These are phyloP conservation scores for Paxillus ammoniavirescens DNA, from an alignment of 768 basidiomycete genomes.

Conservation along the genomic window DNA sequence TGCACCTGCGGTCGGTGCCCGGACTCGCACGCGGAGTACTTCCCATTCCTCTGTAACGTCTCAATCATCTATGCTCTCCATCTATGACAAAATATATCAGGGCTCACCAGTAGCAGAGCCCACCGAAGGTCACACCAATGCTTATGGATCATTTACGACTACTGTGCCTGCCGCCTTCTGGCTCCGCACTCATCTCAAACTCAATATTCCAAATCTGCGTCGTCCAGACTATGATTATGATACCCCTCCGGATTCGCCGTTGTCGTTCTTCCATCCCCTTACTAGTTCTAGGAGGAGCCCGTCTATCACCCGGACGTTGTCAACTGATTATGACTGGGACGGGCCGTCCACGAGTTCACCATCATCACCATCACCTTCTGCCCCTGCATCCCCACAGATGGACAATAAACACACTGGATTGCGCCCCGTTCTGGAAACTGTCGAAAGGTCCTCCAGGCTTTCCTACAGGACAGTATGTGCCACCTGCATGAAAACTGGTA, in stretches of 20 bases:
- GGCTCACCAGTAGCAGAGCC: constrained; percentile 21
- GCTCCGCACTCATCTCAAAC: constrained; percentile 22
- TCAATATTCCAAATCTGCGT: constrained; percentile 16
- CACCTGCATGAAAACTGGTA: constrained; percentile 51
- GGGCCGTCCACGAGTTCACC: constrained; percentile 9
- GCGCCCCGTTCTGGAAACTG: constrained; percentile 47
- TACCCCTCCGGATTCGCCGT: constrained; percentile 28
- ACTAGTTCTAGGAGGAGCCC: constrained; percentile 25
- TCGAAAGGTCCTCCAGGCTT: constrained; percentile 54
- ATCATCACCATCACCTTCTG: constrained; percentile 5
- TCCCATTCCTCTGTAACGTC: constrained; percentile 23
- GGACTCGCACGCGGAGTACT: constrained; percentile 16
- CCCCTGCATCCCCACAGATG: constrained; percentile 19
- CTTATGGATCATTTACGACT: constrained; percentile 40
- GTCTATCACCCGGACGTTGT: constrained; percentile 44
- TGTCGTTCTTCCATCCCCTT: constrained; percentile 18
- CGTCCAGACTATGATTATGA: constrained; percentile 17
- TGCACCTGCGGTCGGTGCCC: constrained; percentile 1
- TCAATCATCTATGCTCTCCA: constrained; percentile 25
- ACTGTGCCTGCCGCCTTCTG: constrained; percentile 33
- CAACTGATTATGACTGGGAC: constrained; percentile 20
- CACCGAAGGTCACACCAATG: constrained; percentile 24
- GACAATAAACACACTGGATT: constrained; percentile 14
- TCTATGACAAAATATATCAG: constrained; percentile 21
- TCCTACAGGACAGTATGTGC: constrained; percentile 44